Percentiles rank a stretch among this genome's conserved stretches.
Conservation (phyloP, 225 moss, liverwort and hornwort species). For the Sphagnum tenellum region DNA sequence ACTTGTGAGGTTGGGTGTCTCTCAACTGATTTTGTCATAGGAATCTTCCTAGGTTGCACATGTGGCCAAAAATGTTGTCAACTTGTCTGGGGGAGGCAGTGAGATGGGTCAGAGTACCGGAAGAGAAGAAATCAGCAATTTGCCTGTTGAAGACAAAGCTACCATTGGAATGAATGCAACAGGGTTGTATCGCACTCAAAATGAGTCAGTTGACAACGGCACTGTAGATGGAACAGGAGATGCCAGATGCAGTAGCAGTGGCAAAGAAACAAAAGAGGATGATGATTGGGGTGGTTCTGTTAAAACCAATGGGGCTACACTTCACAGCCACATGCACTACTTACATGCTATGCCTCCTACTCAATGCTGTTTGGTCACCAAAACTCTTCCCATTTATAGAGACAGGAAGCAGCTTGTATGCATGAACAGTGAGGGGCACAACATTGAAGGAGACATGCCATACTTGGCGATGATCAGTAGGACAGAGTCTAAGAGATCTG, state of each 20-base stretch:
- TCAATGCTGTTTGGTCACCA: slow-evolving; percentile 62
- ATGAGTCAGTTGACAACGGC: slow-evolving; percentile 5
- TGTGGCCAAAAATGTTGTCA: too few relatives aligned
- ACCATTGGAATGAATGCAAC: slow-evolving; percentile 1
- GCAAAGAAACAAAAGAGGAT: slow-evolving; percentile 16
- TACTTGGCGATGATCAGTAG: not conserved
- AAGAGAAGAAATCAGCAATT: too few relatives aligned
- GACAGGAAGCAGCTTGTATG: slow-evolving; percentile 22
- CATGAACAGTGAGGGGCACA: too few relatives aligned
- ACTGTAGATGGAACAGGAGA: slow-evolving; percentile 19
- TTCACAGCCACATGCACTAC: slow-evolving; percentile 61
- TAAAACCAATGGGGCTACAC: slow-evolving; percentile 40
- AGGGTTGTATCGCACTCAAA: slow-evolving; percentile 2
- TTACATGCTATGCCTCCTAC: slow-evolving; percentile 79
- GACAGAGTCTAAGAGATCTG: slow-evolving; percentile 1
- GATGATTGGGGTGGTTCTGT: slow-evolving; percentile 49
- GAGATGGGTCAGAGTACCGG: too few relatives aligned
- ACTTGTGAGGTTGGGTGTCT: too few relatives aligned
- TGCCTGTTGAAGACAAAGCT: slow-evolving; percentile 1
- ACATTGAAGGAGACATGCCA: too few relatives aligned
- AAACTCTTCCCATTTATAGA: slow-evolving; percentile 45
- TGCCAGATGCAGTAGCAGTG: slow-evolving; percentile 49
- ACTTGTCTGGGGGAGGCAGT: too few relatives aligned
- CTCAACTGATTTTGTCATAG: too few relatives aligned
- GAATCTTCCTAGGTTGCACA: too few relatives aligned